Evolutionary conservation across 2,329 filamentous ascomycete species (phyloP).

Genomic region (Peltaster fructicola): DNA sequence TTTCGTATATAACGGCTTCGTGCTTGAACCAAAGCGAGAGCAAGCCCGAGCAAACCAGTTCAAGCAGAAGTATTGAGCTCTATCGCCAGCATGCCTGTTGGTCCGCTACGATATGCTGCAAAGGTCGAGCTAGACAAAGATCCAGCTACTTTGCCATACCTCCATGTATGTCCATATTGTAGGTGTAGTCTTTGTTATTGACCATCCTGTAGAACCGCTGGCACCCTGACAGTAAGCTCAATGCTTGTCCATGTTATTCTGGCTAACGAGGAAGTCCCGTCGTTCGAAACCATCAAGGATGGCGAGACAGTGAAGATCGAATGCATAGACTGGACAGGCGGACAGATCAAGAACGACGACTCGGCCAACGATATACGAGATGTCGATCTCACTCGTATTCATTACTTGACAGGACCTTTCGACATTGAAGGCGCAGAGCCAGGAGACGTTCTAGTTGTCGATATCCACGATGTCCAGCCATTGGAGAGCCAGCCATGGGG

Average conservation of each 20-base stretch:
- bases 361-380: conserved; percentile 74
- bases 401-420: conserved; percentile 81
- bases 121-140: conserved; percentile 58
- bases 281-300: conserved; percentile 53
- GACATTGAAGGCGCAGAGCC: conserved; percentile 71
- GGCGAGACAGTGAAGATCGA: conserved; percentile 86
- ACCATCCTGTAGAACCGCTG: conserved; percentile 53
- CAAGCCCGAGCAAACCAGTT: no score
- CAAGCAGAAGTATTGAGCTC: background rate
- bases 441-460: conserved; percentile 68
- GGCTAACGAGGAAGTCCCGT: conserved; percentile 42
- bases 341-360: conserved; percentile 79
- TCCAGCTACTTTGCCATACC: conserved; percentile 45
- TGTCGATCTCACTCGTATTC: conserved; percentile 66
- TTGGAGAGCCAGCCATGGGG: conserved; percentile 77
- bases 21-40: no score
- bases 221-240: conserved; percentile 64
- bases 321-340: conserved; percentile 59
- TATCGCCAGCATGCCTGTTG: conserved; percentile 29
- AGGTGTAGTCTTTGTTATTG: conserved; percentile 6
- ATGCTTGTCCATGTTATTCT: background rate
- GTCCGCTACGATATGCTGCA: conserved; percentile 50
- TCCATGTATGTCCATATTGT: conserved; percentile 9
- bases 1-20: no score
- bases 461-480: conserved; percentile 87